Evolutionary conservation across 495 filamentous ascomycete species (phyloP).

Genomic region (Daldinia bambusicola): DNA sequence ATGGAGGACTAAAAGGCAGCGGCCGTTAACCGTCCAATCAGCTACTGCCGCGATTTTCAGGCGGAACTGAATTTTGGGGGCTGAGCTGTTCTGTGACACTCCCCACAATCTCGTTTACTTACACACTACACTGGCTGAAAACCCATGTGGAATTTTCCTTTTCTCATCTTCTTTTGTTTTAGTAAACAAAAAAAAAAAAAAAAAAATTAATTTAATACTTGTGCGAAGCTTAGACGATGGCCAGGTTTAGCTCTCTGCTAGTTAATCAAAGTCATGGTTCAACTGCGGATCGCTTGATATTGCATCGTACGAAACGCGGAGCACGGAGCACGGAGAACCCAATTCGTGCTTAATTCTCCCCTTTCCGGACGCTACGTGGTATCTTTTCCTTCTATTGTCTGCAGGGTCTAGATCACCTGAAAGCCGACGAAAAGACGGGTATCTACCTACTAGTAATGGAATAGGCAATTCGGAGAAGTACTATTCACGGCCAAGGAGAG

Average conservation of each 20-base stretch:
- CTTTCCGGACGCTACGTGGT: slow-evolving; percentile 29
- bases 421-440: not conserved
- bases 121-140: not conserved
- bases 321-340: slow-evolving; percentile 2
- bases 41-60: slow-evolving; percentile 23
- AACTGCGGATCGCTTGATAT: slow-evolving; percentile 4
- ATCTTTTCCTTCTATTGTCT: slow-evolving; percentile 12
- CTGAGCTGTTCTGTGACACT: slow-evolving; percentile 37
- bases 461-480: slow-evolving; percentile 38
- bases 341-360: slow-evolving; percentile 8
- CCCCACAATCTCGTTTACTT: slow-evolving; percentile 45
- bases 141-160: not conserved
- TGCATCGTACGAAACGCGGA: slow-evolving; percentile 5
- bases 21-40: slow-evolving; percentile 41
- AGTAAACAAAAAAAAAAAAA: too few species aligned
- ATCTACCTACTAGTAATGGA: slow-evolving; percentile 8
- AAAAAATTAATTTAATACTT: not conserved
- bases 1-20: slow-evolving; percentile 9
- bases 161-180: not conserved
- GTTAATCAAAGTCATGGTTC: not conserved
- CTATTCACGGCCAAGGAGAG: slow-evolving; percentile 17
- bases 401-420: slow-evolving; percentile 3
- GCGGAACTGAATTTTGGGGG: slow-evolving; percentile 13
- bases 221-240: not conserved
- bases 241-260: not conserved